A percentile compares a stretch with the other conserved stretches of the same genome.
Evolutionary conservation across 805 yeast genomes (phyloP).

Genomic region (Starmera quercuum): DNA sequence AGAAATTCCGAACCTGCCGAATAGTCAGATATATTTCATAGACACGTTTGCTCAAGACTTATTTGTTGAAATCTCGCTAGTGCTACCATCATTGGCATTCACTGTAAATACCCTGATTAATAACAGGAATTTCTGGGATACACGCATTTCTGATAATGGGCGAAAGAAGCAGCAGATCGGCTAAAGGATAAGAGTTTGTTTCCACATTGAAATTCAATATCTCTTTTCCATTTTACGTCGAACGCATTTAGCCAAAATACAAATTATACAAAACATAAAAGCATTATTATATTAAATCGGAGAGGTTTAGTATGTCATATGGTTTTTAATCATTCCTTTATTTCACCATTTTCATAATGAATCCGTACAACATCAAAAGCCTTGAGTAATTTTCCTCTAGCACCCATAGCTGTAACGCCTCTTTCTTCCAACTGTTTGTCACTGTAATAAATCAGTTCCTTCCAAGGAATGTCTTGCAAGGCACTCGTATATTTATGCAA

Average conservation of each 20-base stretch:
- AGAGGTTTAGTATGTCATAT: too few species aligned
- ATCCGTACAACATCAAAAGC: slow-evolving; percentile 81
- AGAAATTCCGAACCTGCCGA: slow-evolving; percentile 43
- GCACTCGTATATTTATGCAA: slow-evolving; percentile 91
- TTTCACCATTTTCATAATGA: slow-evolving; percentile 33
- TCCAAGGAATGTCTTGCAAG: slow-evolving; percentile 70
- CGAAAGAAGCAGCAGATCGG: background rate
- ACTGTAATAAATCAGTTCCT: slow-evolving; percentile 59
- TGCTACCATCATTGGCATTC: slow-evolving; percentile 55
- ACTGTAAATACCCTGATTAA: slow-evolving; percentile 43
- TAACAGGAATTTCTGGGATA: slow-evolving; percentile 51
- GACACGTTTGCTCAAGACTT: slow-evolving; percentile 72
- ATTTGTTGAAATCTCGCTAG: slow-evolving; percentile 54
- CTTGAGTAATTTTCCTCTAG: slow-evolving; percentile 86
- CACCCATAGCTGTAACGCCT: slow-evolving; percentile 94
- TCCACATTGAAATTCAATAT: too few species aligned
- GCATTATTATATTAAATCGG: too few species aligned
- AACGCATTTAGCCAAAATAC: too few species aligned
- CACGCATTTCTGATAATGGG: background rate
- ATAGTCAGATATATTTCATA: slow-evolving; percentile 80
- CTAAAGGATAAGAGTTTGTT: background rate
- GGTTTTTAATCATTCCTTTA: slow-evolving; percentile 19
- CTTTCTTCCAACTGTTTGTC: slow-evolving; percentile 64
- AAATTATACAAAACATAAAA: too few species aligned
- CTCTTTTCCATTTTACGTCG: too few species aligned